Evolutionary conservation across 495 filamentous ascomycete genomes (phyloP).

Genomic region (Neurospora sp.): DNA sequence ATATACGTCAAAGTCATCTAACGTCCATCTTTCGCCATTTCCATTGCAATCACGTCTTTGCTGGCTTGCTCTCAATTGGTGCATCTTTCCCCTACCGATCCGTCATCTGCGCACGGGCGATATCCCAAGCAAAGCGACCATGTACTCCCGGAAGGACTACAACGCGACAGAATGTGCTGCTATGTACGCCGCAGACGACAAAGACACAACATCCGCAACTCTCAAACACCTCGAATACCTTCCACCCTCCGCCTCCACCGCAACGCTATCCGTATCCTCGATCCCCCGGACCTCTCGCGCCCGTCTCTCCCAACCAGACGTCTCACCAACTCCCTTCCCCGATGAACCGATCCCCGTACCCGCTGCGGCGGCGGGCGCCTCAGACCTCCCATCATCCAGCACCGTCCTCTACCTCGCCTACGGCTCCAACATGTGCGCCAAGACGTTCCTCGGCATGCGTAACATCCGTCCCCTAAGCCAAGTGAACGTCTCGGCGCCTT

Average conservation of each 20-base stretch:
- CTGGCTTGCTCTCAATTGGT: not conserved
- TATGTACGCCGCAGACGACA: not conserved
- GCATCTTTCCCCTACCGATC: not conserved
- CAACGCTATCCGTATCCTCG: not conserved
- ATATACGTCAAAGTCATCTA: not conserved
- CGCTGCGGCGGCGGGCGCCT: not conserved
- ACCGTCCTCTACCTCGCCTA: constrained; percentile 91
- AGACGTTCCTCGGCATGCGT: constrained; percentile 65
- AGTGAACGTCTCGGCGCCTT: constrained; percentile 69
- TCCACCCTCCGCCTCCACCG: not conserved
- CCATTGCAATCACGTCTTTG: not conserved
- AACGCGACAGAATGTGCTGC: not conserved
- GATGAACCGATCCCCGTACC: constrained; percentile 15
- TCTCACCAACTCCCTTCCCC: constrained; percentile 14
- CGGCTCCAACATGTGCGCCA: constrained; percentile 73
- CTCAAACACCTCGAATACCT: not conserved
- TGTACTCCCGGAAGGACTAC: not conserved
- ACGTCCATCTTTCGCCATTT: not conserved
- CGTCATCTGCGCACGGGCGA: not conserved
- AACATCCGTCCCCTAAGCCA: constrained; percentile 71
- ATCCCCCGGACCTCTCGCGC: constrained; percentile 13
- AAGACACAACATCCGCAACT: not conserved
- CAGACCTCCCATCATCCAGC: not conserved
- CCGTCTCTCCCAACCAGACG: constrained; percentile 22
- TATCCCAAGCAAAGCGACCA: not conserved